Evolutionary conservation across 352 stramenopile species (phyloP).

Genomic region (Phytophthora pini): DNA sequence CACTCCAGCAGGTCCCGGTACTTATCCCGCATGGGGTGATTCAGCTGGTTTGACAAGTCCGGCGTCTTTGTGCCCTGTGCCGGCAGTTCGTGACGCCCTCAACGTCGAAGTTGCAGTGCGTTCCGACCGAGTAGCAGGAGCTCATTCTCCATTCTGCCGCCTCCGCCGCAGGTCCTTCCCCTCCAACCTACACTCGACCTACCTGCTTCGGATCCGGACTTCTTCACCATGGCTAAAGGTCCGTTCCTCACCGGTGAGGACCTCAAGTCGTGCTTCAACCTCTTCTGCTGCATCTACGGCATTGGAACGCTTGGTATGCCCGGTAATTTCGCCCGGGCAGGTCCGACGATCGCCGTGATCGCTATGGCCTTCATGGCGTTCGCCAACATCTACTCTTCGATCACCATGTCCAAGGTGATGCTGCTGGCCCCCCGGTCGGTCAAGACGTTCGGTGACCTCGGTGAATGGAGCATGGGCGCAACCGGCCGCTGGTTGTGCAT

Average conservation of each 20-base stretch:
- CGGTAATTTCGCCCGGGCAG: conserved; percentile 70
- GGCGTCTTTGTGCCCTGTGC: conserved; percentile 12
- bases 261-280: conserved; percentile 61
- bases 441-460: conserved; percentile 68
- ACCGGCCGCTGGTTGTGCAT: conserved; percentile 59
- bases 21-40: conserved; percentile 19
- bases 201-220: conserved; percentile 15
- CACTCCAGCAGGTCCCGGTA: conserved; percentile 12
- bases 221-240: conserved; percentile 30
- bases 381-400: conserved; percentile 71
- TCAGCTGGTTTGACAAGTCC: conserved; percentile 30
- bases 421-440: conserved; percentile 57
- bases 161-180: conserved; percentile 22
- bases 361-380: conserved; percentile 72
- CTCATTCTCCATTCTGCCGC: conserved; percentile 27
- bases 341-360: conserved; percentile 50
- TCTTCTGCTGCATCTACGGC: conserved; percentile 74
- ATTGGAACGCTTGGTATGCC: conserved; percentile 78
- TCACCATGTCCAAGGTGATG: conserved; percentile 65
- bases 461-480: conserved; percentile 59
- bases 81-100: conserved; percentile 7
- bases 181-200: not conserved
- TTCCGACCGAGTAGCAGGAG: conserved; percentile 2
- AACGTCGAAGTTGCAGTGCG: conserved; percentile 32
- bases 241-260: conserved; percentile 64